Evolutionary conservation across 2,329 filamentous ascomycete genomes (phyloP), one percentile per base, ranked within the genome.

Genomic region (Incumbomyces lentus): DNA sequence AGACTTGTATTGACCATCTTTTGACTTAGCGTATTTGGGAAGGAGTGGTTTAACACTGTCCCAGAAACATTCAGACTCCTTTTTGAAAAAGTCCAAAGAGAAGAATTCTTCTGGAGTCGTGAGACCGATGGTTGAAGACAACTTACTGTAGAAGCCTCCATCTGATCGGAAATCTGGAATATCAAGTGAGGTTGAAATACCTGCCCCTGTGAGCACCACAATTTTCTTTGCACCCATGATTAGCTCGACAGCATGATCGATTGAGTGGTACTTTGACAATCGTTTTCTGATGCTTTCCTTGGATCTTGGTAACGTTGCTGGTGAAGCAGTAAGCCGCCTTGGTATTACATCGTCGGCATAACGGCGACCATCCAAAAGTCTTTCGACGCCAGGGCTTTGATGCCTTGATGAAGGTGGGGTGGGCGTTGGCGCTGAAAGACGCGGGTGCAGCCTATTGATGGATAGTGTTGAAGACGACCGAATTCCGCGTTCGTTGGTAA

Each of bases 81-180:
- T 76, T 56, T 81, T 80, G 65, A 98, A 98, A 55, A 89, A 74
- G 44, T 79, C 68, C 53, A 96, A 92, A 66, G 95, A 87, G 60
- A 98, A 98, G 19, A 96, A 88, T 60, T 96, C 88, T 62, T 96
- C 89, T 1, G 90, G 90, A 58, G 95, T 89, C 52, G 71, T 79
- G 50, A 81, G 73, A 6, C 87, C 88, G 50, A 92, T 75, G 58
- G 86, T 79, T 56, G 78, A 81, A 43, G 36, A 40, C 16, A 46
- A 26, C 26, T 29, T 46, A 18, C 37, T 46, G 29, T 46, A 96
- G 47, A 14, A 54, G 38, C 40, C 52, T 49, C 82, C 94, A 59
- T 86, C 84, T 64, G 89, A 95, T 55, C 92, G 82, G 61, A 98
- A 98, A 64, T 98, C 92, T 3, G 92, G 92, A 49, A 98, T 96